A percentile compares a stretch with the other conserved stretches of the same genome.
Conservation (phyloP, 345 rosid genomes). For the Moricandia arvensis region DNA sequence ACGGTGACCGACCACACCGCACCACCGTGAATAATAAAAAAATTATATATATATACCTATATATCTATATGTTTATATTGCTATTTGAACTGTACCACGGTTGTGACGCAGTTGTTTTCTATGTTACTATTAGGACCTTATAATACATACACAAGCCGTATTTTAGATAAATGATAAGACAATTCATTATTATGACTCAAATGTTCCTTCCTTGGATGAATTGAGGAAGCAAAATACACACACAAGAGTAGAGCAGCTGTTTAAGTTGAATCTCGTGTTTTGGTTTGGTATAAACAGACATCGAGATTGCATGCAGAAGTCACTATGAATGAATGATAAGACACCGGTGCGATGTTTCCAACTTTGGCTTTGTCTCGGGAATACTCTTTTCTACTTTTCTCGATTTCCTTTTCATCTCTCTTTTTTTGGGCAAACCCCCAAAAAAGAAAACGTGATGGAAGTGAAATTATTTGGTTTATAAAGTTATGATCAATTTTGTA, state of each 20-base stretch:
- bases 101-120: too few relatives aligned
- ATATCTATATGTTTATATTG: too few relatives aligned
- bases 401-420: background rate
- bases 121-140: too few relatives aligned
- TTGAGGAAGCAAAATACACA: background rate
- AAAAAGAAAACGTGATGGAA: constrained; percentile 3
- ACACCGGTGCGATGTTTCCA: constrained; percentile 35
- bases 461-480: constrained; percentile 15
- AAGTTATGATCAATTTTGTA: constrained; percentile 10
- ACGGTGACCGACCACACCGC: too few relatives aligned
- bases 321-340: constrained; percentile 26
- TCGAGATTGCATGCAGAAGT: constrained; percentile 36
- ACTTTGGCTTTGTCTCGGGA: constrained; percentile 28
- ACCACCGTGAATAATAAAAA: too few relatives aligned
- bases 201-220: background rate
- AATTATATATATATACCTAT: too few relatives aligned
- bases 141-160: background rate
- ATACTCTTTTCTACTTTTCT: constrained; percentile 3
- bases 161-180: background rate
- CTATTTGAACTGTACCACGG: too few relatives aligned
- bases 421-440: background rate
- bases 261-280: background rate
- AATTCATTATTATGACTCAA: background rate
- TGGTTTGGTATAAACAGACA: constrained; percentile 21
- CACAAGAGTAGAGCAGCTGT: background rate